phyloP scores from a whole-genome alignment of 1,284 basidiomycete species.

The Stereum hirsutum region DNA sequence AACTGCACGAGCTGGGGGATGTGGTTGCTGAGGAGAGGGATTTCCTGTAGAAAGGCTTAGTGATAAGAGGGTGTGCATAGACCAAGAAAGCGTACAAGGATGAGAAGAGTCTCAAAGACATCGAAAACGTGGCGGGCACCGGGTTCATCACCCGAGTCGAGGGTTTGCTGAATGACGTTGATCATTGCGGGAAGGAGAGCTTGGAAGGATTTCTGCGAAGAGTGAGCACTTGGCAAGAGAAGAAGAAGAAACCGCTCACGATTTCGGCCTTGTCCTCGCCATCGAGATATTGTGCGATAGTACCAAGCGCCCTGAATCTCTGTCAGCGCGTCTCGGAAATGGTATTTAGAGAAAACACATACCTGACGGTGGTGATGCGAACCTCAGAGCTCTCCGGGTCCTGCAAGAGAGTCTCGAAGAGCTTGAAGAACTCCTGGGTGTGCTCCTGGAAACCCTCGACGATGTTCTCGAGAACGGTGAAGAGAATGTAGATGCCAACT shows the following conservation, averaged over 20 bases:
- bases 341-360: slow-evolving; percentile 11
- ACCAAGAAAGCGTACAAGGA: slow-evolving; percentile 49
- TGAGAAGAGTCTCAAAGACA: slow-evolving; percentile 92
- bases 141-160: slow-evolving; percentile 78
- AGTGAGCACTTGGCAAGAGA: slow-evolving; percentile 3
- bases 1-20: slow-evolving; percentile 87
- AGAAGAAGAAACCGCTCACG: slow-evolving; percentile 34
- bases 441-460: slow-evolving; percentile 83
- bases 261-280: slow-evolving; percentile 83
- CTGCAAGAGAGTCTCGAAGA: slow-evolving; percentile 72
- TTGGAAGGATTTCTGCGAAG: slow-evolving; percentile 78
- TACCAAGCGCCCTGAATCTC: slow-evolving; percentile 67
- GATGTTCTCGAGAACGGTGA: slow-evolving; percentile 87
- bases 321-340: slow-evolving; percentile 1
- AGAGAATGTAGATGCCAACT: slow-evolving; percentile 88
- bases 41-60: slow-evolving; percentile 54
- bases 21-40: slow-evolving; percentile 85
- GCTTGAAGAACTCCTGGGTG: slow-evolving; percentile 71
- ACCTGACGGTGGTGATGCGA: slow-evolving; percentile 84
- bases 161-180: slow-evolving; percentile 79
- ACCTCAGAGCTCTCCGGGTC: slow-evolving; percentile 92
- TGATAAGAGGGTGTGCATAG: background rate
- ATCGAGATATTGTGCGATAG: slow-evolving; percentile 92
- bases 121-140: slow-evolving; percentile 90
- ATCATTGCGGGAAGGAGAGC: slow-evolving; percentile 86